Evolutionary conservation across 108 stramenopile species (phyloP).

Genomic region (Schizochytrium sp.): DNA sequence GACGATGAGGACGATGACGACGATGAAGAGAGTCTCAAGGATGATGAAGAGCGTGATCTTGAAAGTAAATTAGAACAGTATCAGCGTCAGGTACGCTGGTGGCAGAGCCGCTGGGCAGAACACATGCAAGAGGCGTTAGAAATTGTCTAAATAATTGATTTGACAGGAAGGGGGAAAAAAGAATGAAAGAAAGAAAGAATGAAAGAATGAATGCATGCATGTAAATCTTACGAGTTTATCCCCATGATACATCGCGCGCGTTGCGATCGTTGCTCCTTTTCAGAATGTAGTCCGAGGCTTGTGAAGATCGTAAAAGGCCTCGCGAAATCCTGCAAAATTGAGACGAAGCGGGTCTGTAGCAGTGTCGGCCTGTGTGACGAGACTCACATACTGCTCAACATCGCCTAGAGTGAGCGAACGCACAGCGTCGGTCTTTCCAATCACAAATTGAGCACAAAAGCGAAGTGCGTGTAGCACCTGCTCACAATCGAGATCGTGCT

Average conservation of each 20-base stretch:
- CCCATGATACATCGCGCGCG: no score
- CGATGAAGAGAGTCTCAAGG: neutral
- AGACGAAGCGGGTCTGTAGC: neutral
- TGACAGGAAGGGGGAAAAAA: no score
- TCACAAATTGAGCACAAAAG: neutral
- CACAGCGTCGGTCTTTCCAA: neutral
- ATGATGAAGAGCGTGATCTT: neutral
- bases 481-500: neutral
- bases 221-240: no score
- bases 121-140: neutral
- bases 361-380: neutral
- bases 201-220: no score
- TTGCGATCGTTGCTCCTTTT: no score
- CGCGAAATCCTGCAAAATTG: neutral
- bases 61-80: neutral
- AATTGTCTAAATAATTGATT: neutral
- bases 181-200: no score
- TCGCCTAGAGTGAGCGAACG: neutral
- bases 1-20: neutral
- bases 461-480: neutral
- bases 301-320: neutral
- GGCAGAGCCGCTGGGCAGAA: neutral
- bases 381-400: neutral
- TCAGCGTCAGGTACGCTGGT: neutral
- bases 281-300: neutral